These are phyloP conservation scores for Lachnellula willkommii DNA, from an alignment of 2,329 filamentous ascomycete genomes.

Conservation along the genomic window DNA sequence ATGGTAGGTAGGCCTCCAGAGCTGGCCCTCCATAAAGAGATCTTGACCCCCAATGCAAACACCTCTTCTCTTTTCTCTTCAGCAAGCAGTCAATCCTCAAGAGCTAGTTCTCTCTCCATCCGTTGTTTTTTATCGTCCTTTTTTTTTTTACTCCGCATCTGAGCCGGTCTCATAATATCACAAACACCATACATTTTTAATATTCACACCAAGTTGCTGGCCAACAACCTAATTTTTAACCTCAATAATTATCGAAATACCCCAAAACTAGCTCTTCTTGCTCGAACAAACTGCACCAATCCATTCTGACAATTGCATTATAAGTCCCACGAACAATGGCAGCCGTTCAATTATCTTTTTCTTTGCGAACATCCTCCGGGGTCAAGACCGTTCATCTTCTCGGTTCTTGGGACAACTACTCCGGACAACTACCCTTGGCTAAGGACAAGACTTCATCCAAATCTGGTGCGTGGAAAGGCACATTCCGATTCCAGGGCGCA, in stretches of 20 bases:
- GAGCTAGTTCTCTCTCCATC: slow-evolving; percentile 42
- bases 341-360: slow-evolving; percentile 89
- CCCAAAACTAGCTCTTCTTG: slow-evolving; percentile 34
- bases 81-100: slow-evolving; percentile 59
- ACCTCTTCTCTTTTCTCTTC: slow-evolving; percentile 40
- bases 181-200: slow-evolving; percentile 32
- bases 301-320: slow-evolving; percentile 32
- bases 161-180: slow-evolving; percentile 51
- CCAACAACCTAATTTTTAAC: slow-evolving; percentile 53
- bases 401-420: slow-evolving; percentile 98
- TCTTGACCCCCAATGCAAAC: slow-evolving; percentile 18
- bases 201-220: slow-evolving; percentile 41
- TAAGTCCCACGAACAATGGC: slow-evolving; percentile 61
- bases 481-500: slow-evolving; percentile 87
- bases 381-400: slow-evolving; percentile 97
- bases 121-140: slow-evolving; percentile 44
- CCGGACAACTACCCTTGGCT: slow-evolving; percentile 87
- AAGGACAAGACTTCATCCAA: slow-evolving; percentile 80
- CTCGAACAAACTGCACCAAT: slow-evolving; percentile 35
- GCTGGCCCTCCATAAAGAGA: slow-evolving; percentile 27
- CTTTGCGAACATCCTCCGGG: slow-evolving; percentile 89
- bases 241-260: slow-evolving; percentile 39
- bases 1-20: background rate
- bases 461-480: slow-evolving; percentile 88
- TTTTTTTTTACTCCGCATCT: slow-evolving; percentile 38